Evolutionary conservation across 768 basidiomycete species (phyloP).

Genomic region (Dentipellis sp.): DNA sequence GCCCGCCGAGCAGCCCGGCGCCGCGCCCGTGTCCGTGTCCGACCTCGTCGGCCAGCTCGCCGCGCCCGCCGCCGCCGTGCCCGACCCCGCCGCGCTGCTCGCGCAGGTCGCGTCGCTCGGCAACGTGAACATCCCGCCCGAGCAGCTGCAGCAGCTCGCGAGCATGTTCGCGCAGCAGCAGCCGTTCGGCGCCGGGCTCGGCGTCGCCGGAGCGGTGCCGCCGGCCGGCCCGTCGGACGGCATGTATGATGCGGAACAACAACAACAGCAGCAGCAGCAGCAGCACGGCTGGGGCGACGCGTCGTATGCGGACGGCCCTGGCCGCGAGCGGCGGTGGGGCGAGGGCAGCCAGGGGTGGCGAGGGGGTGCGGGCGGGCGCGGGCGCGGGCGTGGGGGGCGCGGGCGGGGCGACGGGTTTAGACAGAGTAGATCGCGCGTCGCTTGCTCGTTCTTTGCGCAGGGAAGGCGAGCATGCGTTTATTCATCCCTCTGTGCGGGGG

Average conservation of each 20-base stretch:
- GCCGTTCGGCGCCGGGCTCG: background rate
- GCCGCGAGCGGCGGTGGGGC: conserved; percentile 21
- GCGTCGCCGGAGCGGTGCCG: background rate
- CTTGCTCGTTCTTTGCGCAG: conserved; percentile 84
- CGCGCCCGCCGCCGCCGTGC: conserved; percentile 23
- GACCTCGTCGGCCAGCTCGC: conserved; percentile 63
- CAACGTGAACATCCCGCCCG: conserved; percentile 9
- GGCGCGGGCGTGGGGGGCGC: conserved; percentile 37
- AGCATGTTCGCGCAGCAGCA: conserved; percentile 18
- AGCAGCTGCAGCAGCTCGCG: conserved; percentile 15
- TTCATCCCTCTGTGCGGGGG: conserved; percentile 17
- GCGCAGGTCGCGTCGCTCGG: conserved; percentile 22
- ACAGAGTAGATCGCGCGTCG: conserved; percentile 72
- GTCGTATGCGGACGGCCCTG: conserved; percentile 15
- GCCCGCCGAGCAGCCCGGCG: conserved; percentile 14
- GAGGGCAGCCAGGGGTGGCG: conserved; percentile 42
- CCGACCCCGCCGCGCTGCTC: conserved; percentile 27
- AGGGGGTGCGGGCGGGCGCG: conserved; percentile 32
- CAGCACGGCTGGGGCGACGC: conserved; percentile 7
- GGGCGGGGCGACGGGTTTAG: conserved; percentile 58
- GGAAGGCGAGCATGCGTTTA: conserved; percentile 80
- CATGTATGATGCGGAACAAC: no score
- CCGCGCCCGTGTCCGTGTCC: conserved; percentile 44
- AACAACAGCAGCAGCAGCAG: background rate
- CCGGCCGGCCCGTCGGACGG: no score